These are phyloP conservation scores for Erysimum cheiranthoides DNA, from an alignment of 345 rosid species.

Conservation along the genomic window DNA sequence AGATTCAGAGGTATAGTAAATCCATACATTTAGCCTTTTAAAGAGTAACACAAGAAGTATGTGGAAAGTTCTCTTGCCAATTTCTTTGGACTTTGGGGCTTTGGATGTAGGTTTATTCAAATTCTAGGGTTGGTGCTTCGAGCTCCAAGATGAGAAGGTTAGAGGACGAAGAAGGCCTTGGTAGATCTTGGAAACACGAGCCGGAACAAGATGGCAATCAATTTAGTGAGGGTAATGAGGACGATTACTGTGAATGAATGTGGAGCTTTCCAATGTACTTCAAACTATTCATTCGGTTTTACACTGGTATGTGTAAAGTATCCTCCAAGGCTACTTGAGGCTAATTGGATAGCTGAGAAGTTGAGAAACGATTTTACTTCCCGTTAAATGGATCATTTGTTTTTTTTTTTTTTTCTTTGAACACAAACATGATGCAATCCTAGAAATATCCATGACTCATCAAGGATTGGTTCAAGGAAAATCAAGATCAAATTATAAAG, in stretches of 20 bases:
- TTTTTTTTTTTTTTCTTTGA: too few relatives aligned
- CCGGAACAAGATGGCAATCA: constrained; percentile 53
- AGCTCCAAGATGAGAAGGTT: constrained; percentile 58
- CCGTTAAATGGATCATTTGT: too few relatives aligned
- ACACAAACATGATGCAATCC: too few relatives aligned
- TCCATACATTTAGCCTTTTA: constrained; percentile 15
- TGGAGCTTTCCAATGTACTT: constrained; percentile 7
- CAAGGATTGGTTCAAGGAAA: too few relatives aligned
- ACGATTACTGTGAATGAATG: constrained; percentile 72
- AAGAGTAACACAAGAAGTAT: constrained; percentile 3
- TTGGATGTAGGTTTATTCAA: constrained; percentile 58
- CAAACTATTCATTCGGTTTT: constrained; percentile 2
- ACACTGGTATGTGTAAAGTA: constrained; percentile 15
- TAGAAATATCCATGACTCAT: too few relatives aligned
- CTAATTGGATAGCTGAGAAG: too few relatives aligned
- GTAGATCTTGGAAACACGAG: constrained; percentile 51
- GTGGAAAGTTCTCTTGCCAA: constrained; percentile 5
- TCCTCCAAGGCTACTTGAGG: constrained; percentile 18
- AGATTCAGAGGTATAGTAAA: constrained; percentile 66
- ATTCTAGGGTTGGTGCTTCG: constrained; percentile 52
- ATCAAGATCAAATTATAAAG: too few relatives aligned
- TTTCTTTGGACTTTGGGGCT: constrained; percentile 16
- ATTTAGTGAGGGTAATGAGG: constrained; percentile 71
- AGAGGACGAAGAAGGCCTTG: constrained; percentile 67
- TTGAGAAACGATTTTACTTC: too few relatives aligned